These are phyloP conservation scores for Maudiozyma pseudohumilis DNA, from an alignment of 805 yeast species.

Conservation along the genomic window DNA sequence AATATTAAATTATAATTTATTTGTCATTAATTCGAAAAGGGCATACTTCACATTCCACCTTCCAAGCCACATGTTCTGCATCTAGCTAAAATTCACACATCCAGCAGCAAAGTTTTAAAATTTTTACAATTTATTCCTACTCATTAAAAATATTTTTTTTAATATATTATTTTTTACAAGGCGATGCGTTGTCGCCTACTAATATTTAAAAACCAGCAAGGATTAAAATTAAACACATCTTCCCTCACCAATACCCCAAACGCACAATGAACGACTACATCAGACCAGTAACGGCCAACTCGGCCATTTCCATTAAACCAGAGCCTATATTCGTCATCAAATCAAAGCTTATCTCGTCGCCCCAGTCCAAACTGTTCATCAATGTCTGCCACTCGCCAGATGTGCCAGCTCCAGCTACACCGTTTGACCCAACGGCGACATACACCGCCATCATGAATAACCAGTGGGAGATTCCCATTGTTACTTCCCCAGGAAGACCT, in stretches of 20 bases:
- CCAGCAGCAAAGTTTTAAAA: too few relatives aligned
- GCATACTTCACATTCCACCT: too few relatives aligned
- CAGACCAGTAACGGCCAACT: constrained; percentile 7
- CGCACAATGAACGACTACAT: constrained; percentile 12
- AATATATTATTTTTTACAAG: too few relatives aligned
- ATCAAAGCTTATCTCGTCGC: constrained; percentile 38
- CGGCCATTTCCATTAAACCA: constrained; percentile 35
- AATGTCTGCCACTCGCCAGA: constrained; percentile 60
- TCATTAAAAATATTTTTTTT: too few relatives aligned
- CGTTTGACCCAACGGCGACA: constrained; percentile 47
- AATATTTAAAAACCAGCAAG: too few relatives aligned
- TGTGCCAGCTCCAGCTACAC: constrained; percentile 53
- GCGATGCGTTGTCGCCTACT: too few relatives aligned
- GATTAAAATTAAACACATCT: too few relatives aligned
- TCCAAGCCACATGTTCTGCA: too few relatives aligned
- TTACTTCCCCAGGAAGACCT: constrained; percentile 46
- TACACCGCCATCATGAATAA: constrained; percentile 56
- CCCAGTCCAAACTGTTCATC: constrained; percentile 51
- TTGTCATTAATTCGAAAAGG: too few relatives aligned
- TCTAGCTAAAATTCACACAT: too few relatives aligned
- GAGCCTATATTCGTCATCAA: constrained; percentile 67
- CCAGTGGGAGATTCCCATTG: constrained; percentile 80
- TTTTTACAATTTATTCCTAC: too few relatives aligned
- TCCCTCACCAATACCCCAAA: not conserved
- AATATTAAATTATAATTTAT: too few relatives aligned